Percentiles rank a stretch among this genome's conserved stretches.
phyloP scores from a whole-genome alignment of 1,284 basidiomycete species.

The Rugosomyces carneus region DNA sequence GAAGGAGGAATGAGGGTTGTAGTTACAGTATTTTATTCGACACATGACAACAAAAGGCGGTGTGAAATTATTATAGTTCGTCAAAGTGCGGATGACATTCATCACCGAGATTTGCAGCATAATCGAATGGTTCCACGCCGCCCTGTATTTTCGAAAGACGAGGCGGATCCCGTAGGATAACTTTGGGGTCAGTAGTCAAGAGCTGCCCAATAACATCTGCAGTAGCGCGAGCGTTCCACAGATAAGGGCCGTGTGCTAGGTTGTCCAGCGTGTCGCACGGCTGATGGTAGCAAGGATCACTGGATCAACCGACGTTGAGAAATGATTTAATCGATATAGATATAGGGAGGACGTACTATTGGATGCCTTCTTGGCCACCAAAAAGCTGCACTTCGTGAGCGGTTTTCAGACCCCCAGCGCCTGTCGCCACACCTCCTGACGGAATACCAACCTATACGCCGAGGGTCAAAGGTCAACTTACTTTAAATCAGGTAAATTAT shows the following conservation, averaged over 20 bases:
- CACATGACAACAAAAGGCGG: too few relatives aligned
- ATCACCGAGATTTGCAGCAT: conserved; percentile 7
- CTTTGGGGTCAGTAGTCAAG: conserved; percentile 7
- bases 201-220: conserved; percentile 12
- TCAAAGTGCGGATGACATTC: conserved; percentile 9
- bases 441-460: conserved; percentile 9
- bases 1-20: too few relatives aligned
- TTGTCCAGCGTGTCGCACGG: conserved; percentile 12
- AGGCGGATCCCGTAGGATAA: conserved; percentile 7
- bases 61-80: too few relatives aligned
- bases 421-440: conserved; percentile 12
- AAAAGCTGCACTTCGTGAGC: conserved; percentile 8
- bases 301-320: not conserved
- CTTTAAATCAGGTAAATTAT: not conserved
- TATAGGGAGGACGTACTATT: conserved; percentile 7
- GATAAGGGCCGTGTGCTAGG: conserved; percentile 6
- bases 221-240: conserved; percentile 13
- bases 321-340: not conserved
- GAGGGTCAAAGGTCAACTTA: not conserved
- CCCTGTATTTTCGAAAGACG: not conserved
- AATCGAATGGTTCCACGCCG: conserved; percentile 4
- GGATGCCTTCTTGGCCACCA: conserved; percentile 11
- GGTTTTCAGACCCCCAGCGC: conserved; percentile 13
- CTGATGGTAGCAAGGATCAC: conserved; percentile 14
- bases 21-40: too few relatives aligned